phyloP scores from a whole-genome alignment of 2,329 filamentous ascomycete genomes.

The Colletotrichum eremochloae region DNA sequence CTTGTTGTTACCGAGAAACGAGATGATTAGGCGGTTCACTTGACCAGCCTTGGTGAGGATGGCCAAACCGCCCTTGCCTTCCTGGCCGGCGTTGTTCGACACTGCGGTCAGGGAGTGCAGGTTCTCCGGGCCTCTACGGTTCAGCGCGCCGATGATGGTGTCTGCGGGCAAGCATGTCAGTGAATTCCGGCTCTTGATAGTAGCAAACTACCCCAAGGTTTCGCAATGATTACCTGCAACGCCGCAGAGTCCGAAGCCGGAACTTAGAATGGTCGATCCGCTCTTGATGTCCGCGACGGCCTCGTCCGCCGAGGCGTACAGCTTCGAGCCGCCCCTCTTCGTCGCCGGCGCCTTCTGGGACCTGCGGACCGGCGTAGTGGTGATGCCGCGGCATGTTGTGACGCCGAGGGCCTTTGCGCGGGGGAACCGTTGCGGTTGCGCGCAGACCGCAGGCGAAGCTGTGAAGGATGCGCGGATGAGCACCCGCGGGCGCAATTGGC shows the following conservation, averaged over 20 bases:
- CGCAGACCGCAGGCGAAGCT: conserved; percentile 24
- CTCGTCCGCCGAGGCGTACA: conserved; percentile 70
- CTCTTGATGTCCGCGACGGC: conserved; percentile 79
- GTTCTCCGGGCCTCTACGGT: conserved; percentile 68
- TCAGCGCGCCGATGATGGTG: conserved; percentile 78
- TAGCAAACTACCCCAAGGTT: conserved; percentile 37
- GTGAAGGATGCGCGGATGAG: conserved; percentile 25
- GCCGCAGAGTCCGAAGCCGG: conserved; percentile 86
- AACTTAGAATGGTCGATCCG: conserved; percentile 78
- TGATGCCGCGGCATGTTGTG: conserved; percentile 32
- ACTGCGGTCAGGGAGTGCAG: conserved; percentile 80
- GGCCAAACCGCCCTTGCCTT: conserved; percentile 76
- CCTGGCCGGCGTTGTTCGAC: conserved; percentile 84
- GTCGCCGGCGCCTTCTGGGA: conserved; percentile 35
- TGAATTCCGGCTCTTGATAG: not conserved
- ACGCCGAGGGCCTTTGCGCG: conserved; percentile 24
- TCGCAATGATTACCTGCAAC: conserved; percentile 68
- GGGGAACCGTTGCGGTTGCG: conserved; percentile 34
- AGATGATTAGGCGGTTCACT: conserved; percentile 78
- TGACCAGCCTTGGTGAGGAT: conserved; percentile 78
- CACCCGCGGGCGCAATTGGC: conserved; percentile 38
- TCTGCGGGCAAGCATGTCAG: conserved; percentile 57
- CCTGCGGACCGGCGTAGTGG: conserved; percentile 14
- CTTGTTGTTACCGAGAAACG: conserved; percentile 84
- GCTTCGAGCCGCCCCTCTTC: conserved; percentile 58